These are phyloP conservation scores for Sporodiniella umbellata DNA, from an alignment of 371 early-diverging fungal genomes.

Conservation along the genomic window DNA sequence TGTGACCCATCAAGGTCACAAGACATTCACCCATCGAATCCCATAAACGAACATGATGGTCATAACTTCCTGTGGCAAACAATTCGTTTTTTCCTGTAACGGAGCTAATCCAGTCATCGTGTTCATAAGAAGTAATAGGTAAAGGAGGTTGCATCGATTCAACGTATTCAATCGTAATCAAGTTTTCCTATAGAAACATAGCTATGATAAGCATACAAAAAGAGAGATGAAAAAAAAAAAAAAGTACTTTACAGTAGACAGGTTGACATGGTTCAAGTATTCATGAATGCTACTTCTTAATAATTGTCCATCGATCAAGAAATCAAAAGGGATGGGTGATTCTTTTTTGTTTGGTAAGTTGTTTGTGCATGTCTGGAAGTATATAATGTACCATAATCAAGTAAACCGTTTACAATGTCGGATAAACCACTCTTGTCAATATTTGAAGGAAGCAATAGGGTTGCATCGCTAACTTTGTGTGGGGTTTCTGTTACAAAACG, in stretches of 20 bases:
- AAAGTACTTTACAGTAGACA: constrained; percentile 66
- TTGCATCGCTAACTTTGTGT: constrained; percentile 73
- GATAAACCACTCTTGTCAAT: constrained; percentile 87
- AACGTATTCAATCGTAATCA: constrained; percentile 87
- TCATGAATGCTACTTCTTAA: constrained; percentile 72
- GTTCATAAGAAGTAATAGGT: constrained; percentile 70
- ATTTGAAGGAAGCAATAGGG: constrained; percentile 82
- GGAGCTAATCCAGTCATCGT: constrained; percentile 93
- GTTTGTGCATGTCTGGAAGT: too few relatives aligned
- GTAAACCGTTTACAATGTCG: constrained; percentile 87
- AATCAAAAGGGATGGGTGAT: constrained; percentile 86
- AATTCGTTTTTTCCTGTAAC: constrained; percentile 51
- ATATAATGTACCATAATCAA: constrained; percentile 61
- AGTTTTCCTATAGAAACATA: constrained; percentile 61
- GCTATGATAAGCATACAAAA: neutral
- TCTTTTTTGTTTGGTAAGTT: too few relatives aligned
- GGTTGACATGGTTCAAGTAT: constrained; percentile 63
- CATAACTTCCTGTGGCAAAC: constrained; percentile 84
- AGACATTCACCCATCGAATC: constrained; percentile 71
- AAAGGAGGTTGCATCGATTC: constrained; percentile 87
- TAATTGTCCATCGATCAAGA: constrained; percentile 86
- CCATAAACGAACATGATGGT: constrained; percentile 83
- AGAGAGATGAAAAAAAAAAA: neutral
- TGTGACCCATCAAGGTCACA: constrained; percentile 66
- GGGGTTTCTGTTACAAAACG: constrained; percentile 75